phyloP scores from a whole-genome alignment of 345 rosid species.

The Diplotaxis tenuifolia region DNA sequence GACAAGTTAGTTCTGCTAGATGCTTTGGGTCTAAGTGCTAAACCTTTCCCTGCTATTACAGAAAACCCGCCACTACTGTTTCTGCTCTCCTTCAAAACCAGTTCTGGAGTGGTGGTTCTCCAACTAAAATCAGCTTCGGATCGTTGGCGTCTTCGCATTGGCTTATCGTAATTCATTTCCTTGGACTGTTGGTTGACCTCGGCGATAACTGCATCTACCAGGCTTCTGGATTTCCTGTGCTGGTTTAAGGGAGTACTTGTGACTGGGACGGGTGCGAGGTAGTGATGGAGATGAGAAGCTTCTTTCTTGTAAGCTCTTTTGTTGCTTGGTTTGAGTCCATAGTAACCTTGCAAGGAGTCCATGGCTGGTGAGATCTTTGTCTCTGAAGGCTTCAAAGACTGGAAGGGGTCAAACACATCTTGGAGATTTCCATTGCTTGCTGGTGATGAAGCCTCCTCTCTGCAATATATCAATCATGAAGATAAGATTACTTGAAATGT shows the following conservation, averaged over 20 bases:
- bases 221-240: constrained; percentile 61
- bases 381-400: constrained; percentile 50
- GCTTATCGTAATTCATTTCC: constrained; percentile 33
- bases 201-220: constrained; percentile 43
- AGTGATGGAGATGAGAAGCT: constrained; percentile 28
- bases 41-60: constrained; percentile 48
- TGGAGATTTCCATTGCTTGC: constrained; percentile 28
- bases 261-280: constrained; percentile 34
- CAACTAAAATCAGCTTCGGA: constrained; percentile 32
- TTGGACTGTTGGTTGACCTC: constrained; percentile 50
- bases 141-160: background rate
- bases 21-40: constrained; percentile 66
- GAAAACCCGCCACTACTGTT: constrained; percentile 41
- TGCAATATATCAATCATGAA: constrained; percentile 43
- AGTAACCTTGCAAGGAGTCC: constrained; percentile 75
- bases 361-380: constrained; percentile 66
- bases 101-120: constrained; percentile 48
- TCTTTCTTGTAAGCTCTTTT: constrained; percentile 35
- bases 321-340: constrained; percentile 54
- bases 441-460: constrained; percentile 40
- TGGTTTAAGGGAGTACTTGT: constrained; percentile 39
- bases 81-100: constrained; percentile 52
- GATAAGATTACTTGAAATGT: background rate
- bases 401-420: constrained; percentile 57
- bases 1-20: constrained; percentile 38